Percentiles rank a stretch among this genome's conserved stretches.
Conservation (phyloP, 73 alveolate genomes). For the Tetrahymena elliotti region DNA sequence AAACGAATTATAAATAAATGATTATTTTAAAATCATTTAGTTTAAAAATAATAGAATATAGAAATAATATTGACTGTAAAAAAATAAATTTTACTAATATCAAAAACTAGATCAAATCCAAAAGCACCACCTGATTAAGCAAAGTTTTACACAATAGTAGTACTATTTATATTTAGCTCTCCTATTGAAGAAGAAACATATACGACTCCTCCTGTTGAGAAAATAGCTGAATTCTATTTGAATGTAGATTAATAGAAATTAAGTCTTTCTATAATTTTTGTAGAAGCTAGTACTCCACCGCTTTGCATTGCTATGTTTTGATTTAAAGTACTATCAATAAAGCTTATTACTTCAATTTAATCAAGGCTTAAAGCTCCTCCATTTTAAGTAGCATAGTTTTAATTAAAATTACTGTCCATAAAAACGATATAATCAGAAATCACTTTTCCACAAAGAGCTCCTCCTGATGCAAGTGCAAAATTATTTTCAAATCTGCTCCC, state of each 20-base stretch:
- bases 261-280: neutral
- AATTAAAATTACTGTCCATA: neutral
- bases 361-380: neutral
- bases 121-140: neutral
- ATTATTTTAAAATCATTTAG: too few relatives aligned
- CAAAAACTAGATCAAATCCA: neutral
- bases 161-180: neutral
- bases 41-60: too few relatives aligned
- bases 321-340: neutral
- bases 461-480: neutral
- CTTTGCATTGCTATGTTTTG: neutral
- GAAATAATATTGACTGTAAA: too few relatives aligned
- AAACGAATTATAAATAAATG: too few relatives aligned
- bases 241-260: neutral
- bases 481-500: neutral
- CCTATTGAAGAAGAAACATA: neutral
- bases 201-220: neutral
- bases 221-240: neutral
- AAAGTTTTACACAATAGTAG: neutral
- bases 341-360: neutral
- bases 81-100: neutral
- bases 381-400: neutral
- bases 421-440: neutral
- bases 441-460: neutral
- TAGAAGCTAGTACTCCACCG: neutral